phyloP scores from a whole-genome alignment of 106 monocot species.

The Dioscorea zingiberensis region DNA sequence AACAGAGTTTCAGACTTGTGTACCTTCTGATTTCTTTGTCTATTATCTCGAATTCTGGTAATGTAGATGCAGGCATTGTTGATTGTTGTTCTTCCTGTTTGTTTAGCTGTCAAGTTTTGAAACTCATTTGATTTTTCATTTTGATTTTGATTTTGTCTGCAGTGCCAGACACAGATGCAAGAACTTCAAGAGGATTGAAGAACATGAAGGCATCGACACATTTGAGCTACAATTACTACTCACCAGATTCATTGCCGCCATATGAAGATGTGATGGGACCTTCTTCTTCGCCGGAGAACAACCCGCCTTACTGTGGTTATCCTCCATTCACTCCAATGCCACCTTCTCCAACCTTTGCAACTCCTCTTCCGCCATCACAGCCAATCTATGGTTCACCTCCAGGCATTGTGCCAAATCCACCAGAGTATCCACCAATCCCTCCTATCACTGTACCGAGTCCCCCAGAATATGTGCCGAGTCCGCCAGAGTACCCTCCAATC shows the following conservation, averaged over 20 bases:
- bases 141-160: no score
- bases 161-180: not conserved
- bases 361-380: not conserved
- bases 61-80: not conserved
- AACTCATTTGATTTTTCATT: no score
- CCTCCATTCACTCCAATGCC: not conserved
- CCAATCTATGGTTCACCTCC: no score
- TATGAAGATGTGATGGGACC: not conserved
- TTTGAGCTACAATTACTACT: not conserved
- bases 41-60: not conserved
- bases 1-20: not conserved
- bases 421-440: not conserved
- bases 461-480: no score
- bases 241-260: not conserved
- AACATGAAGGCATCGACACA: not conserved
- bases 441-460: not conserved
- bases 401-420: not conserved
- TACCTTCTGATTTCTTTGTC: not conserved
- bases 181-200: not conserved
- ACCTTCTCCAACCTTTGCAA: not conserved
- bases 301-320: not conserved
- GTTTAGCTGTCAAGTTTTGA: no score
- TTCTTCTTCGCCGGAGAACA: not conserved
- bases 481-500: no score
- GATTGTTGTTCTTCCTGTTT: no score